A percentile compares a stretch with the other conserved stretches of the same genome.
Conservation (phyloP, 2,329 filamentous ascomycete species). For the Sporothrix globosa region DNA sequence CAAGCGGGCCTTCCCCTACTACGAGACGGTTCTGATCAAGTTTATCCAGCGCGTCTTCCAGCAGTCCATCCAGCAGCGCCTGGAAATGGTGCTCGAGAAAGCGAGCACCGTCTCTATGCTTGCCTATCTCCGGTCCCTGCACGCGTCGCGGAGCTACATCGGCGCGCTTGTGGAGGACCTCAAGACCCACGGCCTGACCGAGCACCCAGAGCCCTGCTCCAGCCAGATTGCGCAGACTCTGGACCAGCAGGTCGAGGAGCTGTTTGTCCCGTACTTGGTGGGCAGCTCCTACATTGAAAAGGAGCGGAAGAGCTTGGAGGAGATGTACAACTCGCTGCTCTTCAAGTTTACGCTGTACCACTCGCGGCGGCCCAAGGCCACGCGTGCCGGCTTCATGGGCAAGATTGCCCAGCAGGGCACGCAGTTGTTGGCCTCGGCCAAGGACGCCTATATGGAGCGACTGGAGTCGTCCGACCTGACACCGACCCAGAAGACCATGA, state of each 20-base stretch:
- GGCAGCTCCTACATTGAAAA: slow-evolving; percentile 72
- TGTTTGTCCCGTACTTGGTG: slow-evolving; percentile 72
- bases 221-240: slow-evolving; percentile 78
- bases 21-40: slow-evolving; percentile 88
- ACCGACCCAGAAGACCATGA: slow-evolving; percentile 83
- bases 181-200: slow-evolving; percentile 90
- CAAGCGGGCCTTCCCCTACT: slow-evolving; percentile 92
- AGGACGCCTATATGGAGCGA: slow-evolving; percentile 87
- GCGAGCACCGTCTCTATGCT: slow-evolving; percentile 88
- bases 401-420: slow-evolving; percentile 88
- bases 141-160: slow-evolving; percentile 89
- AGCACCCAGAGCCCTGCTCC: slow-evolving; percentile 89
- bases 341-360: slow-evolving; percentile 99
- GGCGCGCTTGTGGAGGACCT: slow-evolving; percentile 85
- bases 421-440: slow-evolving; percentile 82
- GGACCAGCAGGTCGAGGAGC: slow-evolving; percentile 74
- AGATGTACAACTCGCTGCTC: slow-evolving; percentile 84
- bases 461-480: slow-evolving; percentile 89
- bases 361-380: slow-evolving; percentile 80
- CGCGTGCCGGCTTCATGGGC: slow-evolving; percentile 82
- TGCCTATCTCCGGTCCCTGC: slow-evolving; percentile 86
- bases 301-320: slow-evolving; percentile 71
- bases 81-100: slow-evolving; percentile 95
- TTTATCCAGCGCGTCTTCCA: slow-evolving; percentile 97
- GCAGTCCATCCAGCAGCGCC: slow-evolving; percentile 92